Percentiles rank a stretch among this genome's conserved stretches.
These are phyloP conservation scores for Cubamyces sp. DNA, from an alignment of 768 basidiomycete genomes.

Conservation along the genomic window DNA sequence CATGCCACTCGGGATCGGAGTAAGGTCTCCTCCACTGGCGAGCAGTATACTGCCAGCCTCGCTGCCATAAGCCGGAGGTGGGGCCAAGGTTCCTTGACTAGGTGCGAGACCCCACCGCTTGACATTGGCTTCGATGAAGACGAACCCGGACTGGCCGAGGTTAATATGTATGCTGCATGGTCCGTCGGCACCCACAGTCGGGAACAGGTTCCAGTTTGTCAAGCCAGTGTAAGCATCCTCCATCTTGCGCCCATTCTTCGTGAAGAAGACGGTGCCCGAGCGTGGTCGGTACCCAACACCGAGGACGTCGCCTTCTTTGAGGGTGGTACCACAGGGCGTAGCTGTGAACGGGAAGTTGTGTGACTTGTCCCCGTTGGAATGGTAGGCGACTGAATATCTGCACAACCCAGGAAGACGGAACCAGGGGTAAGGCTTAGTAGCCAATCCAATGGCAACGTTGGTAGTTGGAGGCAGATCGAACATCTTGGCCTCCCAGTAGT, in stretches of 20 bases:
- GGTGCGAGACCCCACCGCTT: constrained; percentile 99
- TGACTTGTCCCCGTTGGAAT: constrained; percentile 95
- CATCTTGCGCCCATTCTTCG: constrained; percentile 94
- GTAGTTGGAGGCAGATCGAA: constrained; percentile 92
- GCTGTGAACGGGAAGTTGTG: constrained; percentile 96
- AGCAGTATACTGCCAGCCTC: constrained; percentile 95
- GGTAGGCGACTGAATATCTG: constrained; percentile 91
- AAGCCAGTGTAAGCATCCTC: constrained; percentile 95
- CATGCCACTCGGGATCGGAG: constrained; percentile 37
- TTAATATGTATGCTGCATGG: constrained; percentile 98
- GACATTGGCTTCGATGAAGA: constrained; percentile 99
- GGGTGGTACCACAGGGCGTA: constrained; percentile 74
- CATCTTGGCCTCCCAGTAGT: constrained; percentile 99
- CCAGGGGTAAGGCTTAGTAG: constrained; percentile 95
- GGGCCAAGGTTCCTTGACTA: constrained; percentile 94
- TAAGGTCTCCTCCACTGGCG: constrained; percentile 72
- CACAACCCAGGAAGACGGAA: constrained; percentile 90
- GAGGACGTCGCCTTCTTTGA: constrained; percentile 95
- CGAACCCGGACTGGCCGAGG: constrained; percentile 96
- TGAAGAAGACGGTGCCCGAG: constrained; percentile 98
- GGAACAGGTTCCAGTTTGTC: constrained; percentile 92
- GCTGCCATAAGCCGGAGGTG: constrained; percentile 97
- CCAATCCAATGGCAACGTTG: constrained; percentile 88
- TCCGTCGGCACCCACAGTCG: constrained; percentile 94
- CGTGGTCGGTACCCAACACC: constrained; percentile 96